Percentiles rank a stretch among this genome's conserved stretches.
These are phyloP conservation scores for Russula lepida DNA, from an alignment of 768 basidiomycete genomes.

Conservation along the genomic window DNA sequence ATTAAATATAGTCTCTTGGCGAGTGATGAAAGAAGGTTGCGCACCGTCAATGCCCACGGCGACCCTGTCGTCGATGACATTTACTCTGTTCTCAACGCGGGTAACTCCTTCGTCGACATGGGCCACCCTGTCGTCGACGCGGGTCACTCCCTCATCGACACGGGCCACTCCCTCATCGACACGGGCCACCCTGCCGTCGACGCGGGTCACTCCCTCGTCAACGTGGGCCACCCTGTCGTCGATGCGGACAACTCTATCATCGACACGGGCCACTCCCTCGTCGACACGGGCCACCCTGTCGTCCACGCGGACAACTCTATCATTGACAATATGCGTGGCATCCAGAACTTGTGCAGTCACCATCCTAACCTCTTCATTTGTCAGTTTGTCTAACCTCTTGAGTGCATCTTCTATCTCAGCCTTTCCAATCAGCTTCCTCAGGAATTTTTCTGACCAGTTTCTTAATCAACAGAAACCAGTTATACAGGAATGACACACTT, in stretches of 20 bases:
- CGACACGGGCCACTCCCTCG: too few species aligned
- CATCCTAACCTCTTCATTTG: background rate
- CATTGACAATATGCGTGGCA: background rate
- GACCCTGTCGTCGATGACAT: background rate
- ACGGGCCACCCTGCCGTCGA: background rate
- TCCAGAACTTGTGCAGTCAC: background rate
- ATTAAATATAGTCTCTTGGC: background rate
- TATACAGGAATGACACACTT: background rate
- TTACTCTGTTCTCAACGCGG: too few species aligned
- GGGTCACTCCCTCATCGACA: background rate
- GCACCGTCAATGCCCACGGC: background rate
- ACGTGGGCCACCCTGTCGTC: too few species aligned
- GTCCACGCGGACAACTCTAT: too few species aligned
- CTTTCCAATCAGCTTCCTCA: background rate
- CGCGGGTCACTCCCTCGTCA: too few species aligned
- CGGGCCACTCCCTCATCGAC: background rate
- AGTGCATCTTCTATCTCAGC: background rate
- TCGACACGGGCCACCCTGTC: too few species aligned
- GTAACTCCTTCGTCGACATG: too few species aligned
- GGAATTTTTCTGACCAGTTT: background rate
- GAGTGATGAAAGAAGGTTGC: background rate
- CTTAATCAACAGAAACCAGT: background rate
- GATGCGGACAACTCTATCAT: too few species aligned
- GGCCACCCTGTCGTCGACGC: too few species aligned
- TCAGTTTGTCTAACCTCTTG: background rate